Conservation (phyloP, 805 yeast species). For the Ogataea glucozyma region DNA sequence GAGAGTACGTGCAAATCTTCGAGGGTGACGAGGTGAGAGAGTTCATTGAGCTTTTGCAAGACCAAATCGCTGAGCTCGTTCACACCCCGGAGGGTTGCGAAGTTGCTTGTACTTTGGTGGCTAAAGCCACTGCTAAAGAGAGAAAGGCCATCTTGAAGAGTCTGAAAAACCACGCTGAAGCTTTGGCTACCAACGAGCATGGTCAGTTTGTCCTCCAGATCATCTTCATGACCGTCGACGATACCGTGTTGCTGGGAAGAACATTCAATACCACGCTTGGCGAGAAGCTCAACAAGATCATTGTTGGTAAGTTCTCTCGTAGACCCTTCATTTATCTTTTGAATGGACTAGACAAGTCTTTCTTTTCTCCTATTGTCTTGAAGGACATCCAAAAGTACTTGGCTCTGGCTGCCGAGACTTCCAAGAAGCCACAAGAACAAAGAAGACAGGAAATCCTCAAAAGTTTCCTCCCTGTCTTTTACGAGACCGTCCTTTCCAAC, state of each 20-base stretch:
- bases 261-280: slow-evolving; percentile 64
- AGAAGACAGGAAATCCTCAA: slow-evolving; percentile 71
- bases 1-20: slow-evolving; percentile 75
- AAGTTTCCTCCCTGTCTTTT: slow-evolving; percentile 65
- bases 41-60: slow-evolving; percentile 77
- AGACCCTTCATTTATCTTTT: slow-evolving; percentile 84
- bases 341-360: slow-evolving; percentile 76
- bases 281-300: slow-evolving; percentile 52
- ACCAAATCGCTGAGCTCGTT: slow-evolving; percentile 90
- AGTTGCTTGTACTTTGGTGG: slow-evolving; percentile 79
- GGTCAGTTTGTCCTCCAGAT: slow-evolving; percentile 83
- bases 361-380: slow-evolving; percentile 69
- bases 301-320: slow-evolving; percentile 76
- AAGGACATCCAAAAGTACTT: slow-evolving; percentile 62
- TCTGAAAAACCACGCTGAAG: slow-evolving; percentile 73
- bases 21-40: slow-evolving; percentile 72
- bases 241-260: slow-evolving; percentile 79
- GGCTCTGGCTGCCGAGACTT: slow-evolving; percentile 62
- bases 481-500: slow-evolving; percentile 52
- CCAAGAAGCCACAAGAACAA: slow-evolving; percentile 80
- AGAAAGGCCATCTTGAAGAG: slow-evolving; percentile 75
- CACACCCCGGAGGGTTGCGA: slow-evolving; percentile 95
- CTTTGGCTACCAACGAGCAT: slow-evolving; percentile 77
- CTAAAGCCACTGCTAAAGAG: slow-evolving; percentile 88
- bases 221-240: slow-evolving; percentile 85